A percentile compares a stretch with the other conserved stretches of the same genome.
phyloP scores from a whole-genome alignment of 75 land plant genomes.

The Selaginella moellendorffii region DNA sequence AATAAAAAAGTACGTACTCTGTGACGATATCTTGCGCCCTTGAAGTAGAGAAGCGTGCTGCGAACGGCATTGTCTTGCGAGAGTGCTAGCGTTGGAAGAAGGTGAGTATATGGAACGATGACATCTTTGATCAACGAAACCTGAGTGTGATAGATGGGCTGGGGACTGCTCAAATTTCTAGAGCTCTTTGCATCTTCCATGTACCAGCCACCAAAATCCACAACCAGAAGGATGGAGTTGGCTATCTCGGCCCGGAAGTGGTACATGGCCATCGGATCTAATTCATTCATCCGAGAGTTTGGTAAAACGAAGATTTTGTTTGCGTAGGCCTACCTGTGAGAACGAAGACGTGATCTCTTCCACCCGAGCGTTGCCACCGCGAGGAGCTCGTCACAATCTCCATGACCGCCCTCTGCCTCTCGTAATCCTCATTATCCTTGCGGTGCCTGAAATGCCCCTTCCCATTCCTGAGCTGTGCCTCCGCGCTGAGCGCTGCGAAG shows the following conservation, averaged over 20 bases:
- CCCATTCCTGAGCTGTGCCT: conserved; percentile 48
- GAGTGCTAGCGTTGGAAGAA: conserved; percentile 47
- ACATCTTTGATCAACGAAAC: conserved; percentile 77
- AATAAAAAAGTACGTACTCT: conserved; percentile 32
- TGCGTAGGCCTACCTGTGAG: conserved; percentile 22
- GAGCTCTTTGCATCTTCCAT: conserved; percentile 30
- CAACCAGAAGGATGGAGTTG: conserved; percentile 55
- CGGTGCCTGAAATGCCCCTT: conserved; percentile 45
- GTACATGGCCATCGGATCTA: conserved; percentile 96
- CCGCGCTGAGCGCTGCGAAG: conserved; percentile 71
- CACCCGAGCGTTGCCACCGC: conserved; percentile 59
- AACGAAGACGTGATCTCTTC: conserved; percentile 77
- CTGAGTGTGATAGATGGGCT: conserved; percentile 47
- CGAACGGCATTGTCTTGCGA: conserved; percentile 38
- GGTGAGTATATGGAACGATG: conserved; percentile 74
- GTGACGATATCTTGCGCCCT: conserved; percentile 77
- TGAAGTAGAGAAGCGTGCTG: conserved; percentile 52
- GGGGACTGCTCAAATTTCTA: conserved; percentile 15
- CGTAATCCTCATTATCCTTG: conserved; percentile 51
- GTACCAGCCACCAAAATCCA: conserved; percentile 90
- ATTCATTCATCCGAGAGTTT: too few species aligned
- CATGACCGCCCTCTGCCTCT: conserved; percentile 51
- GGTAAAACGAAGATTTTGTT: too few species aligned
- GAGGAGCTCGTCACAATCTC: conserved; percentile 38
- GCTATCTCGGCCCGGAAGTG: conserved; percentile 62